phyloP scores from a whole-genome alignment of 257 asterid species.

The Cynanchum wilfordii region DNA sequence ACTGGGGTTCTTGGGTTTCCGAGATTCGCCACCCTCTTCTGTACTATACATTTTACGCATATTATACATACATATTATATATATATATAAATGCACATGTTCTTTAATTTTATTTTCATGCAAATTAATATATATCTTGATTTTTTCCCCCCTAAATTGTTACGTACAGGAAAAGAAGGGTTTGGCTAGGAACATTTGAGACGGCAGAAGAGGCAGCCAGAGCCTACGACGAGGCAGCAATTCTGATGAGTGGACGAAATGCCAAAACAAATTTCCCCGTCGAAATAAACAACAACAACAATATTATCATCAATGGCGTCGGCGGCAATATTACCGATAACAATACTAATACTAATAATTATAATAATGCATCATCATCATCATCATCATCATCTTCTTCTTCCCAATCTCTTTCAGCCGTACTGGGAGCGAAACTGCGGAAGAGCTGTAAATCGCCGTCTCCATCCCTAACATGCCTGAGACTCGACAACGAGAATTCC shows the following conservation, averaged over 20 bases:
- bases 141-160: not conserved
- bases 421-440: slow-evolving; percentile 43
- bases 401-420: slow-evolving; percentile 22
- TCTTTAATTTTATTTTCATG: not conserved
- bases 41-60: slow-evolving; percentile 30
- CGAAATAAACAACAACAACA: not conserved
- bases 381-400: slow-evolving; percentile 20
- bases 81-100: not conserved
- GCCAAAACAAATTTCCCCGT: slow-evolving; percentile 58
- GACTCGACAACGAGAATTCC: slow-evolving; percentile 55
- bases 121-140: not conserved
- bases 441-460: slow-evolving; percentile 38
- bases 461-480: slow-evolving; percentile 52
- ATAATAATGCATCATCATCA: slow-evolving; percentile 8
- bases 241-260: slow-evolving; percentile 50
- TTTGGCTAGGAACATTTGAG: slow-evolving; percentile 59
- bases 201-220: slow-evolving; percentile 58
- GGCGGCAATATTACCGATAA: not conserved
- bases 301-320: not conserved
- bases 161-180: slow-evolving; percentile 44
- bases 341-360: not conserved
- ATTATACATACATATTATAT: too few relatives aligned
- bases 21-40: slow-evolving; percentile 62
- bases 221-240: slow-evolving; percentile 57
- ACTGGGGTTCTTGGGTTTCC: slow-evolving; percentile 71